Evolutionary conservation across 108 stramenopile genomes (phyloP).

Genomic region (Ochromonas danica): DNA sequence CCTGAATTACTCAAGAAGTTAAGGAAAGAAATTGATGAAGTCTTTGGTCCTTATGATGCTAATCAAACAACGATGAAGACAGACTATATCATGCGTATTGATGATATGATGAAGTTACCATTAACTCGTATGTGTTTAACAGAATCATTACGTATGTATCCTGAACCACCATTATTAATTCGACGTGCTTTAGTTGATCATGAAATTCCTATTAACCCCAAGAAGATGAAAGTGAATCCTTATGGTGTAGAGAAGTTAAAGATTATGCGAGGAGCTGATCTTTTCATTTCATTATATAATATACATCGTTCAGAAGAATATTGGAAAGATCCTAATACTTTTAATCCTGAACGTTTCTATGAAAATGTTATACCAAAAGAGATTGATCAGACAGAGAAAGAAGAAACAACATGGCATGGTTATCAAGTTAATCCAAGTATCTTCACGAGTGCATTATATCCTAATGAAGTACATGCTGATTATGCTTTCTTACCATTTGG

Average conservation of each 20-base stretch:
- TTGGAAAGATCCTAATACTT: slow-evolving; percentile 82
- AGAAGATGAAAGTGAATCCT: slow-evolving; percentile 63
- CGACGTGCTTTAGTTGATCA: slow-evolving; percentile 82
- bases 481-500: slow-evolving; percentile 85
- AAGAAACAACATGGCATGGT: slow-evolving; percentile 66
- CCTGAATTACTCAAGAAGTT: slow-evolving; percentile 71
- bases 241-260: neutral
- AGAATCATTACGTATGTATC: slow-evolving; percentile 82
- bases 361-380: no score
- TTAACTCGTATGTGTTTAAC: slow-evolving; percentile 76
- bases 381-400: no score
- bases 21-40: slow-evolving; percentile 77
- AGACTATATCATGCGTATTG: neutral
- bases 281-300: slow-evolving; percentile 89
- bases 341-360: slow-evolving; percentile 84
- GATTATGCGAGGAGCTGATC: slow-evolving; percentile 65
- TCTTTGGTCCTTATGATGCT: slow-evolving; percentile 76
- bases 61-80: slow-evolving; percentile 74
- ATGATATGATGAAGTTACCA: slow-evolving; percentile 56
- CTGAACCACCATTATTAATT: slow-evolving; percentile 90
- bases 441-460: slow-evolving; percentile 72
- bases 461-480: slow-evolving; percentile 84
- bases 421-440: slow-evolving; percentile 74
- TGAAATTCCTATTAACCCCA: slow-evolving; percentile 71
- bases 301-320: slow-evolving; percentile 82